Base-by-base conservation (phyloP, 768 basidiomycete genomes). In the Mycena haematopus region DNA sequence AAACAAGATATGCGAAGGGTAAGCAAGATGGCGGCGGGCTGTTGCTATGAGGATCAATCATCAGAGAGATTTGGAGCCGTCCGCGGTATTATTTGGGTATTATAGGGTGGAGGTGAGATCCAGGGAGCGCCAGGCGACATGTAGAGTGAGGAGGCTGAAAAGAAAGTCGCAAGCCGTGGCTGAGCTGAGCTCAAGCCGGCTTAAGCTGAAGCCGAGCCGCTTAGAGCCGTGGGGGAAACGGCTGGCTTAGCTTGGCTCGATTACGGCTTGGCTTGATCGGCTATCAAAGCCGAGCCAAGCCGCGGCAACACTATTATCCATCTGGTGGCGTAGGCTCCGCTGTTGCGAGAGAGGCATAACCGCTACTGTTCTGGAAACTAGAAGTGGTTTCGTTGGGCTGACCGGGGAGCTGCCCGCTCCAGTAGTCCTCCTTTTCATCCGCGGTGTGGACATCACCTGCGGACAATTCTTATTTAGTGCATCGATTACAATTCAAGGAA, bases 361-460 rank as follows among this genome's bases (percentile, higher is more conserved):
- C 70, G 25, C 25, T 67, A 46, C 67, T 68, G 36, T 66, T 22
- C 36, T 68, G 40, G 40, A 42, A 17, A n/a, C 19, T 68, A 27
- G 35, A 55, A 19, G 51, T 65, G n/a, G 54, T 29, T 7, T 36
- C 47, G 3, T 52, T 51, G 15, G 66, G 54, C n/a, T 31, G 29
- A 15, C 46, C 38, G 9, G 47, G 17, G 17, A 63, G 57, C 36
- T 63, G 47, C 47, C 62, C 63, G 38, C 35, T 45, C 29, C 69
- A 65, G 45, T 31, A 62, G 45, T 69, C 56, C 22, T 54, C 58
- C 36, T 71, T 71, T 54, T 69, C 68, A 11, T 17, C 49, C 9
- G 50, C 65, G 7, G 56, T 58, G 36, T 69, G 70, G 19, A 71
- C 58, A 42, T 71, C 70, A n/a, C 52, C 70, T 63, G 29, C 22